A percentile compares a stretch with the other conserved stretches of the same genome.
These are phyloP conservation scores for Plantago coronopus DNA, from an alignment of 305 asterid species.

Conservation along the genomic window DNA sequence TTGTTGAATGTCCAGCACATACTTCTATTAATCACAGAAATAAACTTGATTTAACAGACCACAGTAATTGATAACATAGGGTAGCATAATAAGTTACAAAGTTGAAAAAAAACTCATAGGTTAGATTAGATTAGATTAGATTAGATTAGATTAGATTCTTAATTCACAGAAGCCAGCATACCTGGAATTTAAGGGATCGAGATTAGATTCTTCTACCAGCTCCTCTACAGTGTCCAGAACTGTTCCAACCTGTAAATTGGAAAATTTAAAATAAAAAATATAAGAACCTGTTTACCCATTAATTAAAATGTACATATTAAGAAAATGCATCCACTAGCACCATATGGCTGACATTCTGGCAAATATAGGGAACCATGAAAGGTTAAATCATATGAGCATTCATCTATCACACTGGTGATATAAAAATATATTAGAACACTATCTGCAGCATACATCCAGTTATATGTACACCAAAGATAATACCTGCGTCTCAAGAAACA, in stretches of 20 bases:
- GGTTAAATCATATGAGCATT: slow-evolving; percentile 2
- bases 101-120: slow-evolving; percentile 2
- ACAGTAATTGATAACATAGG: neutral
- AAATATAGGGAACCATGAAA: slow-evolving; percentile 13
- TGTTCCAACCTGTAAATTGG: slow-evolving; percentile 47
- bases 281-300: neutral
- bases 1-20: slow-evolving; percentile 11
- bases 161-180: slow-evolving; percentile 30
- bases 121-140: no score
- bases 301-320: no score
- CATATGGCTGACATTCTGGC: neutral
- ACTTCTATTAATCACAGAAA: slow-evolving; percentile 5
- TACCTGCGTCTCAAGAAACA: slow-evolving; percentile 58
- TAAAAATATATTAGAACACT: no score
- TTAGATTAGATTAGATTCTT: no score
- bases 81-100: neutral
- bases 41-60: neutral
- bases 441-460: neutral
- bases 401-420: neutral
- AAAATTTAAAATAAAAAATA: neutral
- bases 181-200: slow-evolving; percentile 59
- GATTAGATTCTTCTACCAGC: slow-evolving; percentile 69
- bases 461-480: slow-evolving; percentile 8
- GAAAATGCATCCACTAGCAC: neutral
- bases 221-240: slow-evolving; percentile 67